Percentiles rank a stretch among this genome's conserved stretches.
Evolutionary conservation across 768 basidiomycete species (phyloP).

Genomic region (Kwoniella heveanensis): DNA sequence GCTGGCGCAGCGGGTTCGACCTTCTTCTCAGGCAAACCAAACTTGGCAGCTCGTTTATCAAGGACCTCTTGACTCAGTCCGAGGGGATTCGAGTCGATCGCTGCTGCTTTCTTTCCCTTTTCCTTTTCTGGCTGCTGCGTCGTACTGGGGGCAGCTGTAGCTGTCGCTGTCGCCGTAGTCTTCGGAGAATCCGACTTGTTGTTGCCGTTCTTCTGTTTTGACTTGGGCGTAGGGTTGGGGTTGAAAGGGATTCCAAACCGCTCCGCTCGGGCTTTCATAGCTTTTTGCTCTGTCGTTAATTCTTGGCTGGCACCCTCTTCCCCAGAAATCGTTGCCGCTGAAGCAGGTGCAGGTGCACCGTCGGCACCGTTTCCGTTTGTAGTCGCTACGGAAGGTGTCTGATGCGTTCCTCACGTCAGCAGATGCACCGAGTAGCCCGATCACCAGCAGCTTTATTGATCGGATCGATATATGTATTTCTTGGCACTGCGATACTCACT

Average conservation of each 20-base stretch:
- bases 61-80: slow-evolving; percentile 45
- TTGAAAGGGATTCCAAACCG: slow-evolving; percentile 53
- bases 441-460: too few relatives aligned
- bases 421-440: neutral
- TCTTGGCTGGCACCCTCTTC: slow-evolving; percentile 2
- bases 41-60: slow-evolving; percentile 47
- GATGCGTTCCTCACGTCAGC: neutral
- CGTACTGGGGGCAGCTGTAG: slow-evolving; percentile 11
- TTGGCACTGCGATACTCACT: slow-evolving; percentile 11
- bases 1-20: slow-evolving; percentile 14
- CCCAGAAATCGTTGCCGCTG: neutral
- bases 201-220: neutral
- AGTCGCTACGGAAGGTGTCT: neutral
- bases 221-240: slow-evolving; percentile 39
- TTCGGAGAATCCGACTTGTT: slow-evolving; percentile 3
- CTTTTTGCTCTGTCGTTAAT: slow-evolving; percentile 49
- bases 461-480: too few relatives aligned
- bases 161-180: slow-evolving; percentile 9
- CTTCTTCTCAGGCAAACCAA: slow-evolving; percentile 46
- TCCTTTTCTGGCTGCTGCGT: slow-evolving; percentile 11
- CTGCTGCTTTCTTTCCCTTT: slow-evolving; percentile 28
- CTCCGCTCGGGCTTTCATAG: slow-evolving; percentile 49
- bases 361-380: neutral
- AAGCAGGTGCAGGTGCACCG: neutral
- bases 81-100: slow-evolving; percentile 29